Conservation (phyloP, 23 red algal species). For the Pyropia haitanensis region DNA sequence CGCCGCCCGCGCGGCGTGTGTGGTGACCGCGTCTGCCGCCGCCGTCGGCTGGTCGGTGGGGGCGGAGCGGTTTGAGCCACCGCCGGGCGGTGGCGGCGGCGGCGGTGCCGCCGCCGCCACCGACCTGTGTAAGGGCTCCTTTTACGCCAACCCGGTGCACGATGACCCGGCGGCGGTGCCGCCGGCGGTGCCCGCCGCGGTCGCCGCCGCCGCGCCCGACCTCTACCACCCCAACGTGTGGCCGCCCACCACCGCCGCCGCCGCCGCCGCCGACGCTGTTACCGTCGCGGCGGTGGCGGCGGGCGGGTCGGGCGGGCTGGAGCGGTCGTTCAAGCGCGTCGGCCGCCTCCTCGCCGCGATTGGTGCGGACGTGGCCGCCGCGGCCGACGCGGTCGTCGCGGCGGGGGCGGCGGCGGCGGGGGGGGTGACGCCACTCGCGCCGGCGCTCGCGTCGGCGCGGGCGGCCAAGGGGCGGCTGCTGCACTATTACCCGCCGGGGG, state of each 20-base stretch:
- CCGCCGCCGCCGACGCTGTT: no score
- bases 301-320: background rate
- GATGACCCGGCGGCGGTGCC: constrained; percentile 18
- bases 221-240: no score
- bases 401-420: background rate
- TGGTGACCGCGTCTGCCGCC: background rate
- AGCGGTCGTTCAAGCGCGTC: constrained; percentile 36
- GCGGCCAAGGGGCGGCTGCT: constrained; percentile 32
- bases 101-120: background rate
- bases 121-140: constrained; percentile 32
- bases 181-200: no score
- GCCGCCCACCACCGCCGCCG: no score
- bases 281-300: no score
- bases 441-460: constrained; percentile 1
- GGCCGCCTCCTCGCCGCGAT: constrained; percentile 27
- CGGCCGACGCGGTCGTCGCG: constrained; percentile 17
- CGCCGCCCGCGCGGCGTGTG: background rate
- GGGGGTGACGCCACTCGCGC: background rate
- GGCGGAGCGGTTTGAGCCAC: constrained; percentile 17
- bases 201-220: no score
- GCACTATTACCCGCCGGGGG: constrained; percentile 21
- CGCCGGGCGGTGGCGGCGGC: no score
- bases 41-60: constrained; percentile 41
- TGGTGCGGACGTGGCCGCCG: constrained; percentile 11
- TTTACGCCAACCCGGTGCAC: constrained; percentile 43